Conservation (phyloP, 2,329 filamentous ascomycete species). For the Pyrenophora tritici-repentis region DNA sequence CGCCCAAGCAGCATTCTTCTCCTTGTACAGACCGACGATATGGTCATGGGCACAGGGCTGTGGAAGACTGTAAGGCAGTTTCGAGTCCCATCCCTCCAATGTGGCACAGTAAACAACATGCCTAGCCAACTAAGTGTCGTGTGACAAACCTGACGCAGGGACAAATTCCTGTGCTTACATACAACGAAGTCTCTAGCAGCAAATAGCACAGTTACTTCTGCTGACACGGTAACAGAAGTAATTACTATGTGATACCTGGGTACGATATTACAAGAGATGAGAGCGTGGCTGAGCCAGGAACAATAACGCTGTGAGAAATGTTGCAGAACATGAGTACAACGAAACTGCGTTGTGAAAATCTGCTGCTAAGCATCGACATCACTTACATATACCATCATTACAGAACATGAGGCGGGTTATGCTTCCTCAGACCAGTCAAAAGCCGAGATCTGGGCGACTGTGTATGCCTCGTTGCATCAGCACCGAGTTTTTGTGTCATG, state of each 20-base stretch:
- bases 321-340: constrained; percentile 8
- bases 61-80: constrained; percentile 16
- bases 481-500: neutral
- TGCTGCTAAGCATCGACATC: no score
- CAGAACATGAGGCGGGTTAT: constrained; percentile 10
- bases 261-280: neutral
- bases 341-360: no score
- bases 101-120: constrained; percentile 17
- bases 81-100: constrained; percentile 1
- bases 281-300: neutral
- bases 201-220: neutral
- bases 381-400: no score
- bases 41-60: constrained; percentile 1
- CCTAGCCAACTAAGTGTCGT: constrained; percentile 14
- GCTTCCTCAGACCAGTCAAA: constrained; percentile 25
- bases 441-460: constrained; percentile 28
- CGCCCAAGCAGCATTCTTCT: neutral
- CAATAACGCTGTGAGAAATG: constrained; percentile 16
- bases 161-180: constrained; percentile 16
- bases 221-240: neutral
- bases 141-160: constrained; percentile 20
- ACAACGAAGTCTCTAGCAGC: neutral
- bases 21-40: neutral
- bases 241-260: neutral
- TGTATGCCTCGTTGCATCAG: constrained; percentile 7